Percentiles rank a stretch among this genome's conserved stretches.
Evolutionary conservation across 202 grass and related monocot species (phyloP).

Genomic region (Dendrocalamus latiflorus): DNA sequence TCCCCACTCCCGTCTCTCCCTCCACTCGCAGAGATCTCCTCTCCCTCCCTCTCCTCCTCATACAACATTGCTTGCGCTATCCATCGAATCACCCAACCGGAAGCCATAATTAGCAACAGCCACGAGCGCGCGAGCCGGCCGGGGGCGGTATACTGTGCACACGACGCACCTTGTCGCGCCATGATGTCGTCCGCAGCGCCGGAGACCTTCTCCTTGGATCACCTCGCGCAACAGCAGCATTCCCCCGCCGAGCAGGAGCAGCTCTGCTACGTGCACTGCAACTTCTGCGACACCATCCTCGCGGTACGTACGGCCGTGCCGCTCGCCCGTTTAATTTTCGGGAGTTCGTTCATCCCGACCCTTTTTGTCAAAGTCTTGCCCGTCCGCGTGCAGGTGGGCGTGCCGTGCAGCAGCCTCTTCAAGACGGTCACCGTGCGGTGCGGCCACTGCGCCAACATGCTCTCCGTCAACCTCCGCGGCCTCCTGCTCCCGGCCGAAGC

Average conservation of each 20-base stretch:
- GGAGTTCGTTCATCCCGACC: not conserved
- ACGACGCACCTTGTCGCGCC: not conserved
- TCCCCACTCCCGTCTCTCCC: not conserved
- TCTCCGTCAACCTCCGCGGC: slow-evolving; percentile 66
- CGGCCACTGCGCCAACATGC: slow-evolving; percentile 71
- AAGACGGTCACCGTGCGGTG: slow-evolving; percentile 77
- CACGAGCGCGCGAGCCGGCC: not conserved
- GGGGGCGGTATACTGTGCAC: not conserved
- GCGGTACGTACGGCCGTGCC: slow-evolving; percentile 30
- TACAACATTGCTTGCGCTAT: not conserved
- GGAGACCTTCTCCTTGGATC: slow-evolving; percentile 37
- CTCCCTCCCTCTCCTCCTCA: not conserved
- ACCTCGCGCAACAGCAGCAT: slow-evolving; percentile 53
- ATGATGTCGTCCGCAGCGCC: slow-evolving; percentile 77
- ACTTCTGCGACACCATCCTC: slow-evolving; percentile 81
- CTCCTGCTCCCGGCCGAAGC: slow-evolving; percentile 43
- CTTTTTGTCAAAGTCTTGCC: not conserved
- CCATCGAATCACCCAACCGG: not conserved
- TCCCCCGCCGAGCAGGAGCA: slow-evolving; percentile 51
- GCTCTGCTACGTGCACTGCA: slow-evolving; percentile 91
- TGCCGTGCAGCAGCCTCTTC: slow-evolving; percentile 69
- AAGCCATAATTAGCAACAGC: not conserved
- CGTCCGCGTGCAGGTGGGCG: slow-evolving; percentile 42
- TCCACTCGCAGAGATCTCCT: not conserved
- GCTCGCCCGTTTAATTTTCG: not conserved